Conservation (phyloP, 768 basidiomycete species). For the Naganishia vishniacii region DNA sequence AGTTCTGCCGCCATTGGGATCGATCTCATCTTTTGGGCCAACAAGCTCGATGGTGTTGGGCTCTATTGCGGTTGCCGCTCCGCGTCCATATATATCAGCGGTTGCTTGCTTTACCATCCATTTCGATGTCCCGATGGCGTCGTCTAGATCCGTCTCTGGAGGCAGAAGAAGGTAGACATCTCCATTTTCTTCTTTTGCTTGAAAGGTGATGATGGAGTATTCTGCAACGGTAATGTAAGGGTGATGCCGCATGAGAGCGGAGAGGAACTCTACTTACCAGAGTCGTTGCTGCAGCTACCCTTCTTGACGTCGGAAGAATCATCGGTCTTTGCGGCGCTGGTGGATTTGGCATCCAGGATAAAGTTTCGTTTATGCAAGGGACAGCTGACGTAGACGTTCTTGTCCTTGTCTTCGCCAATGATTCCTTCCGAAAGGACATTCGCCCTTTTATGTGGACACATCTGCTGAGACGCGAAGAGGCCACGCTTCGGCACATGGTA, state of each 20-base stretch:
- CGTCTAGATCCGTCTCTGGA: slow-evolving; percentile 55
- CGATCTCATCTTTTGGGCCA: slow-evolving; percentile 29
- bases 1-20: slow-evolving; percentile 19
- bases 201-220: slow-evolving; percentile 57
- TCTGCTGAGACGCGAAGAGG: slow-evolving; percentile 66
- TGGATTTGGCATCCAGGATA: slow-evolving; percentile 48
- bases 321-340: slow-evolving; percentile 27
- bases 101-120: slow-evolving; percentile 57
- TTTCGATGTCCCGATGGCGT: slow-evolving; percentile 60
- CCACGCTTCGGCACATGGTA: slow-evolving; percentile 61
- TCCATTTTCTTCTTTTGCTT: slow-evolving; percentile 53
- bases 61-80: slow-evolving; percentile 35
- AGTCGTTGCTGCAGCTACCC: slow-evolving; percentile 61
- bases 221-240: slow-evolving; percentile 11
- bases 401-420: slow-evolving; percentile 60
- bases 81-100: slow-evolving; percentile 35
- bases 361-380: slow-evolving; percentile 68
- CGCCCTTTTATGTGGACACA: slow-evolving; percentile 58
- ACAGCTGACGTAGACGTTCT: slow-evolving; percentile 52
- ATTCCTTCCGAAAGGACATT: slow-evolving; percentile 66
- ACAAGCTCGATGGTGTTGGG: slow-evolving; percentile 30
- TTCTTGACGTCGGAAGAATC: slow-evolving; percentile 4
- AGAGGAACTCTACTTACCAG: slow-evolving; percentile 49
- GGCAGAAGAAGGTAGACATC: slow-evolving; percentile 58
- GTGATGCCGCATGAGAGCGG: slow-evolving; percentile 16